Base-by-base conservation (phyloP, 345 rosid genomes). In the Moricandia moricandioides region DNA sequence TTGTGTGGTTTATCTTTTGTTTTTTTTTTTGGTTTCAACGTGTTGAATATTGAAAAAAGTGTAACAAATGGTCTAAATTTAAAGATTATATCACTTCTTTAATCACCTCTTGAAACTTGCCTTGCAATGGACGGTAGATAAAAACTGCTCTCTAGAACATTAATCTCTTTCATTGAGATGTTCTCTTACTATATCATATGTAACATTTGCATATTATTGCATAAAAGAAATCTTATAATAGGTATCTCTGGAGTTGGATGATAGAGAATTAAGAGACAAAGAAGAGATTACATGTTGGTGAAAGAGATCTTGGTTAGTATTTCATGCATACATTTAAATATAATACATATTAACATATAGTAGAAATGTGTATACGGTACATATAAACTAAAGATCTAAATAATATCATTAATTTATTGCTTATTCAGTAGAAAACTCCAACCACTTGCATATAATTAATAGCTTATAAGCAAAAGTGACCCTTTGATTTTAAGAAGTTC, bases 101-200 rank as follows among this genome's bases (percentile, higher is more conserved):
- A 34, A 52, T 58, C 67, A 31, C 72, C 49, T 56, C 63, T 39
- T 37, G 35, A 40, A 76, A 57, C 75, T 70, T 77, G 65, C 71
- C 71, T 77, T 70, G 4, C 66, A 54, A 56, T 18, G 45, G 13
- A 77, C 40, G 80, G 62, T 70, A 31, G n/a, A 56, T 27, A 18
- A 35, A 45, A 26, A 57, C 14, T 33, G 62, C 18, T 52, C 54
- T 76, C 59, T 54, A 70, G 26, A 75, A 67, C 62, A 2, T 35
- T 11, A 6, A 33, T 8, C 7, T 12, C 5, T 16, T 6, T 11
- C 5, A 14, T 10, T 39, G 18, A 35, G 35, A 3, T 37, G 39
- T 11, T 1, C 37, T 27, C 14, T 70, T 61, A 40, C 57, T 58
- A 59, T 13, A 59, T 12, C 16, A 18, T 51, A 11, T 43, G n/a